A percentile compares a stretch with the other conserved stretches of the same genome.
Conservation (phyloP, 805 yeast species). For the Ogataea wickerhamii region DNA sequence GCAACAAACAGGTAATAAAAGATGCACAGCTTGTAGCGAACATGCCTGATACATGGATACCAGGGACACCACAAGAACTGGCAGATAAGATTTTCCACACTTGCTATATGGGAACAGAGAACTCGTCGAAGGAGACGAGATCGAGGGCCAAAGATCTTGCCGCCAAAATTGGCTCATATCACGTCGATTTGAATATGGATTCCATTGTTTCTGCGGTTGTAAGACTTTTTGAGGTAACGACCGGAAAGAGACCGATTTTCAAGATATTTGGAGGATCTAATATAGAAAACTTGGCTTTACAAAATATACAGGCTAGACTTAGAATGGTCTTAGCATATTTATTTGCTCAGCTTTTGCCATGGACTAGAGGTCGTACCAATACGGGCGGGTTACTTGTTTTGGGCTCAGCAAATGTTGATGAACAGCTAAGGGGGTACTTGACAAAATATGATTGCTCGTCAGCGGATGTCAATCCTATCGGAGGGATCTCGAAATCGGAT, state of each 20-base stretch:
- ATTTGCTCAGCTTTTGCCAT: slow-evolving; percentile 92
- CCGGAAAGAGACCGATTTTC: slow-evolving; percentile 85
- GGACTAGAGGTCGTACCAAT: slow-evolving; percentile 73
- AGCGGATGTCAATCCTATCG: slow-evolving; percentile 97
- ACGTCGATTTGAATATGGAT: slow-evolving; percentile 91
- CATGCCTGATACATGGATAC: slow-evolving; percentile 54
- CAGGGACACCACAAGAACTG: slow-evolving; percentile 70
- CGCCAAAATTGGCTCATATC: slow-evolving; percentile 76
- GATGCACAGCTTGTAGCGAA: slow-evolving; percentile 74
- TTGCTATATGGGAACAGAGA: slow-evolving; percentile 92
- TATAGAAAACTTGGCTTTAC: slow-evolving; percentile 89
- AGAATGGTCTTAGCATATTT: slow-evolving; percentile 93
- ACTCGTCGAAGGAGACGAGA: slow-evolving; percentile 87
- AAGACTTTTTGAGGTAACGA: slow-evolving; percentile 76
- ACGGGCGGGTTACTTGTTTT: slow-evolving; percentile 83
- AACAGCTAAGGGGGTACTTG: slow-evolving; percentile 89
- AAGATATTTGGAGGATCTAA: slow-evolving; percentile 91
- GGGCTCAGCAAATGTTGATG: slow-evolving; percentile 97
- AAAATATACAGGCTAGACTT: slow-evolving; percentile 93
- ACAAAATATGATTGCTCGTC: slow-evolving; percentile 97
- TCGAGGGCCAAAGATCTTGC: slow-evolving; percentile 77
- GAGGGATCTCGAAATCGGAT: slow-evolving; percentile 96
- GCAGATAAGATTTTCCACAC: slow-evolving; percentile 79
- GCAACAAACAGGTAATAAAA: slow-evolving; percentile 67
- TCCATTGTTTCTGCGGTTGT: slow-evolving; percentile 70